Conservation (phyloP, 352 stramenopile species). For the Phytopythium sindhum region DNA sequence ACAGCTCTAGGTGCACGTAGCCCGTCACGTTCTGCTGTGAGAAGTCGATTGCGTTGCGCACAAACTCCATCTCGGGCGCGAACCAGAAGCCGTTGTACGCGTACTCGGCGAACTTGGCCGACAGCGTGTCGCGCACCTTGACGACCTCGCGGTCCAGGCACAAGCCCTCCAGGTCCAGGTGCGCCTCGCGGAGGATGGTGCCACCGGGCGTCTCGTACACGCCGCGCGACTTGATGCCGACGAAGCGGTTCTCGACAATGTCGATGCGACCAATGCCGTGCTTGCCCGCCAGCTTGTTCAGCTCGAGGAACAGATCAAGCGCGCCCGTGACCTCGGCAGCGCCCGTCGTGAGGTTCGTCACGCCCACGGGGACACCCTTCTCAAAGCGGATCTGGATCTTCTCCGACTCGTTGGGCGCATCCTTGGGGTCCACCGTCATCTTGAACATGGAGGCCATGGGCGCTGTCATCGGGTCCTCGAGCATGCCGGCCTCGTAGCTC, state of each 20-base stretch:
- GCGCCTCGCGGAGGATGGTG: conserved; percentile 87
- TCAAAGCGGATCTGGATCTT: conserved; percentile 94
- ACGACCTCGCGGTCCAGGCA: conserved; percentile 97
- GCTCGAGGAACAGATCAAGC: conserved; percentile 96
- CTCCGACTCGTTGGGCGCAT: conserved; percentile 88
- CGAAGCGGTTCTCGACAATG: conserved; percentile 99
- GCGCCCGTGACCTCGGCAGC: conserved; percentile 89
- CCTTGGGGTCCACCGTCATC: conserved; percentile 96
- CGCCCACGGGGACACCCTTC: conserved; percentile 92
- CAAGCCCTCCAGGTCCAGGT: conserved; percentile 94
- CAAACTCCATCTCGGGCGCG: conserved; percentile 98
- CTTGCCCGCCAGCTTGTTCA: conserved; percentile 96
- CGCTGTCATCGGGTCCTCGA: conserved; percentile 94
- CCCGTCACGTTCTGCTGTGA: conserved; percentile 94
- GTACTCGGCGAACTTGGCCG: conserved; percentile 95
- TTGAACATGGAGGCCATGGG: conserved; percentile 97
- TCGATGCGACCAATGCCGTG: conserved; percentile 98
- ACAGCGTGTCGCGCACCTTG: conserved; percentile 90
- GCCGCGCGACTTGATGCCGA: conserved; percentile 99
- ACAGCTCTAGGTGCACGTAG: conserved; percentile 93
- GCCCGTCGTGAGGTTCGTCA: conserved; percentile 87
- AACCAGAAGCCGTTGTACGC: conserved; percentile 99
- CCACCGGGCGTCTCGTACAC: conserved; percentile 98
- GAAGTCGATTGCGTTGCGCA: conserved; percentile 94
- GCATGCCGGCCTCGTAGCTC: conserved; percentile 95